These are phyloP conservation scores for Spathaspora girioi DNA, from an alignment of 805 yeast genomes.

Conservation along the genomic window DNA sequence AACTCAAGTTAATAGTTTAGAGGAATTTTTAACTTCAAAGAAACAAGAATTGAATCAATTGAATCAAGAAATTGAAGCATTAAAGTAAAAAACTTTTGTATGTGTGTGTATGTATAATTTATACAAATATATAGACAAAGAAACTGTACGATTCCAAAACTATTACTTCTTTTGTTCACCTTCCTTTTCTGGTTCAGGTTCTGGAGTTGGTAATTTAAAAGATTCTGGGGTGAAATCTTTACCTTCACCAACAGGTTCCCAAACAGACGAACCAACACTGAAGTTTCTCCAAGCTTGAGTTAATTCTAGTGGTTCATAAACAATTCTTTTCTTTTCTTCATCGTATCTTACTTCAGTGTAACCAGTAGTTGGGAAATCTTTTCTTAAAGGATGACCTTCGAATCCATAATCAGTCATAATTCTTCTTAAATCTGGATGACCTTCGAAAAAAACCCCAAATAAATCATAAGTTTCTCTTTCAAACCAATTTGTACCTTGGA, in stretches of 20 bases:
- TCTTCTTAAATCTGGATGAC: conserved; percentile 86
- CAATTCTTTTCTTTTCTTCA: conserved; percentile 85
- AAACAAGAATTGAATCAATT: conserved; percentile 55
- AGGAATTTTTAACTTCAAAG: conserved; percentile 62
- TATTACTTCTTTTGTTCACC: conserved; percentile 31
- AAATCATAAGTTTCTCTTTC: conserved; percentile 88
- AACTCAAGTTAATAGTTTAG: conserved; percentile 70
- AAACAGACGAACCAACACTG: conserved; percentile 80
- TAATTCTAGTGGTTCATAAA: conserved; percentile 85
- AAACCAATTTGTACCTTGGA: conserved; percentile 83
- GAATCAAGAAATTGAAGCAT: conserved; percentile 35
- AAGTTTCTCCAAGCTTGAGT: conserved; percentile 93
- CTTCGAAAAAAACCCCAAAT: conserved; percentile 84
- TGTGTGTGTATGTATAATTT: neutral
- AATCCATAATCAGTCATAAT: conserved; percentile 90
- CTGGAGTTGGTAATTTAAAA: conserved; percentile 79
- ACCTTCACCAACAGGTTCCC: conserved; percentile 92
- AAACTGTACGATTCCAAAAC: no score
- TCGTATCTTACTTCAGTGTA: conserved; percentile 88
- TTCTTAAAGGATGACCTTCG: conserved; percentile 88
- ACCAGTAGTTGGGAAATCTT: conserved; percentile 91
- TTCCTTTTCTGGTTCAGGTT: conserved; percentile 58
- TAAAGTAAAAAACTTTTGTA: conserved; percentile 4
- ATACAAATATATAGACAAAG: neutral
- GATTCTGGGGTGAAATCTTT: conserved; percentile 75